These are phyloP conservation scores for Pezicula neosporulosa DNA, from an alignment of 2,329 filamentous ascomycete genomes.

Conservation along the genomic window DNA sequence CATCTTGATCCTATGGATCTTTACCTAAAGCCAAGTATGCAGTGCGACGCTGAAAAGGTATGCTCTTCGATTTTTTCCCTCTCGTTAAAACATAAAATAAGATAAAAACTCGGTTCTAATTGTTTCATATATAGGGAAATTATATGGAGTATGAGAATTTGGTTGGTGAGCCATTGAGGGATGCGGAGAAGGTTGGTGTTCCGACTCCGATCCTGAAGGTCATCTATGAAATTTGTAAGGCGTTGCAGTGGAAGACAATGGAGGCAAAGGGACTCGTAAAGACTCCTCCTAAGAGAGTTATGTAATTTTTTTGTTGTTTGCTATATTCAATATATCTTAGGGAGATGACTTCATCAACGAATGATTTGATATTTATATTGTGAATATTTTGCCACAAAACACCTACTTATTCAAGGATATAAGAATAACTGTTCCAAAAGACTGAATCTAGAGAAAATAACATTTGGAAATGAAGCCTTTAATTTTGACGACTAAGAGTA, in stretches of 20 bases:
- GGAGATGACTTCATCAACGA: no score
- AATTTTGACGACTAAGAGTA: no score
- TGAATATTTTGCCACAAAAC: no score
- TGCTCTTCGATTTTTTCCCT: constrained; percentile 20
- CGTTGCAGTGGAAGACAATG: constrained; percentile 37
- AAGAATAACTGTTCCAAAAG: no score
- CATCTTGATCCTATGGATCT: constrained; percentile 44
- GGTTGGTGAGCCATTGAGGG: constrained; percentile 47
- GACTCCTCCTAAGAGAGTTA: constrained; percentile 9
- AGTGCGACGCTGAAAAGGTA: constrained; percentile 45
- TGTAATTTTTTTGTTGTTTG: neutral
- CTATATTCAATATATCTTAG: no score
- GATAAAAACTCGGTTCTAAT: neutral
- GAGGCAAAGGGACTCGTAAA: constrained; percentile 36
- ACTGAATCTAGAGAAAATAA: no score
- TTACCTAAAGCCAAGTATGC: constrained; percentile 39
- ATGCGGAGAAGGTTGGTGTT: constrained; percentile 42
- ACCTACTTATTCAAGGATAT: no score
- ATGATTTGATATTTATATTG: no score
- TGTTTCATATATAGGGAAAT: constrained; percentile 36
- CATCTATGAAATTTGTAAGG: constrained; percentile 48
- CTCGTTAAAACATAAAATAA: neutral
- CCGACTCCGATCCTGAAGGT: constrained; percentile 48
- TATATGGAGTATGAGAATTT: constrained; percentile 53
- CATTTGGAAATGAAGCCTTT: no score